Evolutionary conservation across 192 early-diverging fungal genomes (phyloP), one percentile per base, ranked within the genome.

Genomic region (Mortierella antarctica): DNA sequence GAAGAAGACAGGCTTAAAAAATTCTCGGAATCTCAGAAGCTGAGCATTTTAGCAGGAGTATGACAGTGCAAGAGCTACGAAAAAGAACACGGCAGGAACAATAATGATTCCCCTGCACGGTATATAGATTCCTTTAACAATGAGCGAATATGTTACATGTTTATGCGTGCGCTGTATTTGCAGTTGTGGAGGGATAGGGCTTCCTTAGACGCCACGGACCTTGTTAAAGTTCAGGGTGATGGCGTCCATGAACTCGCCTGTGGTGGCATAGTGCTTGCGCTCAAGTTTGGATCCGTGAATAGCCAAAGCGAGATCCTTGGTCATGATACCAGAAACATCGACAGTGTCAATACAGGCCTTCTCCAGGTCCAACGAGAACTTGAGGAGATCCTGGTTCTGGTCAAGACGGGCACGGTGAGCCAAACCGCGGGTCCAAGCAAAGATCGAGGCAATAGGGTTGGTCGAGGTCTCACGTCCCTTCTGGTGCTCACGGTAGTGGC

Each of bases 371-470:
- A 86, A 73, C 51, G 92, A 87, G 88, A 96, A 99, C 52, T 83
- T 78, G 57, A 85, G 83, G 62, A 99, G 87, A 23, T 88, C 90
- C n/a, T 88, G 78, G 82, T 96, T 95, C 51, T 87, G 83, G 82
- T 98, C 97, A 20, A 97, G 83, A 86, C 92, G 93, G 56, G 97
- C 96, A 67, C 96, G 93, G 82, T 99, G 97, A n/a, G 90, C 92
- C 73, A 96, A 88, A 53, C 97, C 97, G 64, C 96, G 94, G 58
- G 96, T 89, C 93, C 93, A 93, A 40, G 96, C 96, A 81, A 96
- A 99, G 86, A 99, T 98, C 23, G 92, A 94, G 6, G 97, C 96
- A 67, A 98, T 95, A 6, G 97, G 96, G 92, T 98, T 99, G 84
- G 97, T 99, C 23, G 92, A 93, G n/a, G 96, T 98, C 73, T 95